Percentiles rank a stretch among this genome's conserved stretches.
Evolutionary conservation across 306 rosid genomes (phyloP).

Genomic region (Cucurbita ficifolia): DNA sequence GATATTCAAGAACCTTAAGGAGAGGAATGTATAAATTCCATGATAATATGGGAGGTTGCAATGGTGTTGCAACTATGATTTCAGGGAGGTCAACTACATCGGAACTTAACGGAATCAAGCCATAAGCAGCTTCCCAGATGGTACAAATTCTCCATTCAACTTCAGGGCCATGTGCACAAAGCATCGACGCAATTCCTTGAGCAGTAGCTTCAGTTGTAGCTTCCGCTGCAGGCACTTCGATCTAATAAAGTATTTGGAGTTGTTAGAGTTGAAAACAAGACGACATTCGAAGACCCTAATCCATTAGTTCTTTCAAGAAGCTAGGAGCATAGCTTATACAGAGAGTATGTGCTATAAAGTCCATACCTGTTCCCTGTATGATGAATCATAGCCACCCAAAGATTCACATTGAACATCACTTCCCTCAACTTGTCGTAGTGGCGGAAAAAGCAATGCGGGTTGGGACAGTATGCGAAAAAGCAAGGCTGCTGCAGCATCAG

Average conservation of each 20-base stretch:
- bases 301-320: neutral
- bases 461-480: slow-evolving; percentile 92
- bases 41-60: slow-evolving; percentile 77
- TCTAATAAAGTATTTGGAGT: slow-evolving; percentile 27
- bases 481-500: slow-evolving; percentile 98
- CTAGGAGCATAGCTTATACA: neutral
- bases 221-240: slow-evolving; percentile 85
- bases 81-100: slow-evolving; percentile 96
- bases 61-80: slow-evolving; percentile 79
- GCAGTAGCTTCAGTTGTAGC: slow-evolving; percentile 97
- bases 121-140: slow-evolving; percentile 99
- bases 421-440: slow-evolving; percentile 87
- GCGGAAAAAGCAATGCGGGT: slow-evolving; percentile 94
- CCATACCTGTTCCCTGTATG: slow-evolving; percentile 70
- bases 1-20: slow-evolving; percentile 89
- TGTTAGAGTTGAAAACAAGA: neutral
- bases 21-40: slow-evolving; percentile 96
- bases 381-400: slow-evolving; percentile 57
- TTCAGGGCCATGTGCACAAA: slow-evolving; percentile 98
- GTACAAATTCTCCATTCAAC: slow-evolving; percentile 99
- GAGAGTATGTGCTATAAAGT: neutral
- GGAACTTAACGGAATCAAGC: slow-evolving; percentile 87
- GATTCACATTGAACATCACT: slow-evolving; percentile 76
- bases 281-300: neutral
- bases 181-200: slow-evolving; percentile 96